These are phyloP conservation scores for Bryoerythrophyllum caledonicum DNA, from an alignment of 225 moss, liverwort and hornwort species.

Conservation along the genomic window DNA sequence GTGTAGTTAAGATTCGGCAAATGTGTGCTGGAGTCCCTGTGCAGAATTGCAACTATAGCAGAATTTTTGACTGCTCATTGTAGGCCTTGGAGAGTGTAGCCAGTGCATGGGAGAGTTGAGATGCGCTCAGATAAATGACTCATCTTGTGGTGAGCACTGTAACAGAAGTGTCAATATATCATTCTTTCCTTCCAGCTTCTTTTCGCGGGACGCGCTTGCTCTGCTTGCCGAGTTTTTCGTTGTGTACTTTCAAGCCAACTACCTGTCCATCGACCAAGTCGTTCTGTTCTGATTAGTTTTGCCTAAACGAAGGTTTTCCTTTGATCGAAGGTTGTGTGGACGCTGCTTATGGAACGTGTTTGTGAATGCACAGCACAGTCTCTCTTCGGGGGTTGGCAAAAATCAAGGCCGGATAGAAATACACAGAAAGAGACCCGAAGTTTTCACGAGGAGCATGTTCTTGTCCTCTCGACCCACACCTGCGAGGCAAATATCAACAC, in stretches of 20 bases:
- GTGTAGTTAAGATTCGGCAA: slow-evolving; percentile 18
- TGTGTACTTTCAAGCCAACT: not conserved
- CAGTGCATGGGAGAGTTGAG: slow-evolving; percentile 36
- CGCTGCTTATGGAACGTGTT: too few relatives aligned
- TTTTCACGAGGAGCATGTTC: too few relatives aligned
- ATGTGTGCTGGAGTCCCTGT: slow-evolving; percentile 23
- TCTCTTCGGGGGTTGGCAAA: too few relatives aligned
- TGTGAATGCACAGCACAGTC: too few relatives aligned
- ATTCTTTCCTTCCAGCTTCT: slow-evolving; percentile 20
- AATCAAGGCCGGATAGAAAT: too few relatives aligned
- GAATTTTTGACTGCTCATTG: slow-evolving; percentile 61
- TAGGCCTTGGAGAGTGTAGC: slow-evolving; percentile 43
- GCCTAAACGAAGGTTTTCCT: too few relatives aligned
- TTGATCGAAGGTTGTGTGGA: too few relatives aligned
- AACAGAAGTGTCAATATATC: slow-evolving; percentile 44
- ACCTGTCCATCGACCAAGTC: not conserved
- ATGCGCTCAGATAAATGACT: slow-evolving; percentile 28
- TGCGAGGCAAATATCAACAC: too few relatives aligned
- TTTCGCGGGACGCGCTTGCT: not conserved
- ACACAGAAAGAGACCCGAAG: too few relatives aligned
- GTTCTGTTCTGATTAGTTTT: too few relatives aligned
- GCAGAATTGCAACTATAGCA: slow-evolving; percentile 33
- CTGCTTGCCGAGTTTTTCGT: not conserved
- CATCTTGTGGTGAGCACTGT: slow-evolving; percentile 42
- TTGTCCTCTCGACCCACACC: too few relatives aligned